phyloP scores from a whole-genome alignment of 2,329 filamentous ascomycete genomes.

The Hymenoscyphus scutula region DNA sequence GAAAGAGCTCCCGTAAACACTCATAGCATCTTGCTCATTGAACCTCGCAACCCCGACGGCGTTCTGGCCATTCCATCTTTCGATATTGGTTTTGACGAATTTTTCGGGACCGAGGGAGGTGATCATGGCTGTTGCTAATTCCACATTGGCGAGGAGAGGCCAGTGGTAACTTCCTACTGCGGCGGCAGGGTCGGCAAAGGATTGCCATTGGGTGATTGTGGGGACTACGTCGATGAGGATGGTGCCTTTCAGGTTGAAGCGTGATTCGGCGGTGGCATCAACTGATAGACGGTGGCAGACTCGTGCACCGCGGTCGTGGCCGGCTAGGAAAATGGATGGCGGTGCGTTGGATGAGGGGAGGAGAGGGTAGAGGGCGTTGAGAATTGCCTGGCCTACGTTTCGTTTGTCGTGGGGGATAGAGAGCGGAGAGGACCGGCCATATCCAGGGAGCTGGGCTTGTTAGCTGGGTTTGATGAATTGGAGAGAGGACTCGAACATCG shows the following conservation, averaged over 20 bases:
- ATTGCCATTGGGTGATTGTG: conserved; percentile 45
- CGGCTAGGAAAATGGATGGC: conserved; percentile 42
- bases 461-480: neutral
- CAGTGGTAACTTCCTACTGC: conserved; percentile 45
- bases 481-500: conserved; percentile 30
- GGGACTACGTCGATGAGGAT: conserved; percentile 50
- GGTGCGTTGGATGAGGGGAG: conserved; percentile 27
- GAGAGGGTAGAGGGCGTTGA: conserved; percentile 39
- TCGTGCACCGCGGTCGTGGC: conserved; percentile 50
- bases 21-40: conserved; percentile 40
- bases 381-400: conserved; percentile 42
- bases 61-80: conserved; percentile 33
- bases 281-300: conserved; percentile 49
- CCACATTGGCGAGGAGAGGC: conserved; percentile 48
- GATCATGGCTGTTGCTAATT: conserved; percentile 44
- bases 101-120: conserved; percentile 41
- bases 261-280: conserved; percentile 34
- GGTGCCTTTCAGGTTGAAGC: conserved; percentile 40
- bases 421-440: conserved; percentile 42
- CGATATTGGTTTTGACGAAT: conserved; percentile 39
- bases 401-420: conserved; percentile 39
- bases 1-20: conserved; percentile 45
- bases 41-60: conserved; percentile 22
- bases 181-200: conserved; percentile 40
- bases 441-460: conserved; percentile 42